Base-by-base conservation (phyloP, 768 basidiomycete genomes). In the Strobilomyces confusus region DNA sequence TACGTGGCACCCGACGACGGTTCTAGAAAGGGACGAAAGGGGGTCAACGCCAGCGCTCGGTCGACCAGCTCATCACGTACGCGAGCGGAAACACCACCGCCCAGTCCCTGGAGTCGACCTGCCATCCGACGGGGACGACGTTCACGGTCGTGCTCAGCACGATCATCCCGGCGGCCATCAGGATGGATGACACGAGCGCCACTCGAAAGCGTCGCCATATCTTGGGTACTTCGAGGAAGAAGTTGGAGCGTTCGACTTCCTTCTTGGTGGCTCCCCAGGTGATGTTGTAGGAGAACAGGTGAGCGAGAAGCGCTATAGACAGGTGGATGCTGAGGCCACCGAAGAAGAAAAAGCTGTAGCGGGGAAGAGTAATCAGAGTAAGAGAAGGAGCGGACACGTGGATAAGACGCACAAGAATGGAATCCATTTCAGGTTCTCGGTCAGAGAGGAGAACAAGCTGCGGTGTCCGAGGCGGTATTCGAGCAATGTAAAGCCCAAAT, bases 161-260 rank as follows among this genome's bases (percentile, higher is more conserved):
- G 54, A 83, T 67, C 72, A 91, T 86, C 40, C 63, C 73, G 3
- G 69, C 75, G 51, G 82, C 72, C 14, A 72, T 51, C 33, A 77
- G n/a, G 56, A 82, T 68, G 29, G 76, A 82, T 42, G 88, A 49
- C 23, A 80, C 49, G 60, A 90, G 75, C 29, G 83, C 77, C 40
- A 80, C 58, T 73, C 86, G 82, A 72, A 91, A 95, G 2, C 91
- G 84, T 59, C 82, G 81, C 70, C 86, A 74, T 64, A 94, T 92
- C 58, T 82, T 81, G 17, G 93, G 92, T 19, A 93, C 83, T 67
- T 95, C 92, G 42, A 87, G 80, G 79, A 89, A 93, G 75, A 95
- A 93, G 67, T 93, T 94, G n/a, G 88, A 89, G 33, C 82, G 78
- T 66, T 93, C 86, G 44, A 94, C 89, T 69, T 90, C 88, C 78